These are phyloP conservation scores for Talaromyces ruber DNA, from an alignment of 495 filamentous ascomycete genomes.

Conservation along the genomic window DNA sequence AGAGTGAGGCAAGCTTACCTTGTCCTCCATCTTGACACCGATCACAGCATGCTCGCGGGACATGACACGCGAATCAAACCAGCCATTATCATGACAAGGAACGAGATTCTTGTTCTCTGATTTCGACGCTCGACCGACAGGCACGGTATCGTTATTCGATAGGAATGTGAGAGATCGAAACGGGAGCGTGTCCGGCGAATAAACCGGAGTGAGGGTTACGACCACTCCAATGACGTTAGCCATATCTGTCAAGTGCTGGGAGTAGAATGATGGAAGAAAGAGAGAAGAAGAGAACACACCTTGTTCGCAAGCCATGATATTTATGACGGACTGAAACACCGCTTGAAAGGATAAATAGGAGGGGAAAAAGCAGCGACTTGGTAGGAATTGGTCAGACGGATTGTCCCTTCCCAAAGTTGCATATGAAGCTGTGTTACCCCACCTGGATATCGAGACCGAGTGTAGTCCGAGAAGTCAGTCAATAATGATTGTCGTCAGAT, in stretches of 20 bases:
- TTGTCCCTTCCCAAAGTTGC: not conserved
- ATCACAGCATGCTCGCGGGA: conserved; percentile 69
- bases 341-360: not conserved
- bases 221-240: conserved; percentile 13
- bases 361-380: not conserved
- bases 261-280: not conserved
- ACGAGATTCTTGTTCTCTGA: conserved; percentile 43
- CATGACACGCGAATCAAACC: conserved; percentile 76
- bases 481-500: not conserved
- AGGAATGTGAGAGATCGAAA: conserved; percentile 24
- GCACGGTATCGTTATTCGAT: conserved; percentile 12
- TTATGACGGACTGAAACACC: not conserved
- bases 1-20: conserved; percentile 23
- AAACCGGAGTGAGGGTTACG: conserved; percentile 17
- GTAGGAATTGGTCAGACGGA: not conserved
- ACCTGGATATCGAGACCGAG: not conserved
- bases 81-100: conserved; percentile 51
- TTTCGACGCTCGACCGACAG: conserved; percentile 55
- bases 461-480: not conserved
- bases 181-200: conserved; percentile 13
- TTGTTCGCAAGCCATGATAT: conserved; percentile 1
- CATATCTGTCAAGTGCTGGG: not conserved
- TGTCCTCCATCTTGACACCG: conserved; percentile 25
- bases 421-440: not conserved
- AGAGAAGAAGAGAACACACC: not conserved